Evolutionary conservation across 176 grass and related monocot genomes (phyloP), one percentile per base, ranked within the genome.

Genomic region (Olyra latifolia): DNA sequence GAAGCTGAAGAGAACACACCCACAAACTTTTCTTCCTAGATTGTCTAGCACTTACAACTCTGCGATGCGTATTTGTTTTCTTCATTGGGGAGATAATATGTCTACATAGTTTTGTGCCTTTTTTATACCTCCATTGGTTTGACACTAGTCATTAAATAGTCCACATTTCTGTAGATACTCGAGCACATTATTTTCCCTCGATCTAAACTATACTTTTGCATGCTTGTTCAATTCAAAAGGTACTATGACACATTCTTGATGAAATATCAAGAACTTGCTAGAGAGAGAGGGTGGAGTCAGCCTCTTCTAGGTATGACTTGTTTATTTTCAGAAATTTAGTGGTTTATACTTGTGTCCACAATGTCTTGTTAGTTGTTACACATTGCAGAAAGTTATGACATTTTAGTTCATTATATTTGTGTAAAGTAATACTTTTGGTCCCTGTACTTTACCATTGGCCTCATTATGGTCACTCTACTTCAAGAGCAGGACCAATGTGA

Each of bases 241-340:
- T 98, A 98, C 79, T 98, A 98, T 61, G 96, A 98, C 84, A 91
- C 86, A 49, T 93, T 95, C 84, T 80, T 98, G 69, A 74, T 83
- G 78, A 95, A 86, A 88, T 98, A 93, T 57, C 90, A 88, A 67
- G 88, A 98, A 68, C 92, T 92, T 81, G 92, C 88, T 71, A 85
- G 86, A 70, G 92, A 88, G 61, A 91, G 84, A 76, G 86, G 84
- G 10, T 98, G 96, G 96, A 82, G 49, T 83, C 88, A 84, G 22
- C 96, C 92, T 84, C 86, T 98, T 47, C 76, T 94, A 82, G 96
- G 92, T 98, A 92, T 80, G 73, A 10, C 24, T 66, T 39, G 24
- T 50, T 75, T 60, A 74, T 57, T 71, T 62, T 80, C 38, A 25
- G 22, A 48, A 70, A 3, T 44, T 59, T 23, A 61, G 27, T 48